phyloP scores from a whole-genome alignment of 306 rosid species.

The Chamaecrista fasciculata region DNA sequence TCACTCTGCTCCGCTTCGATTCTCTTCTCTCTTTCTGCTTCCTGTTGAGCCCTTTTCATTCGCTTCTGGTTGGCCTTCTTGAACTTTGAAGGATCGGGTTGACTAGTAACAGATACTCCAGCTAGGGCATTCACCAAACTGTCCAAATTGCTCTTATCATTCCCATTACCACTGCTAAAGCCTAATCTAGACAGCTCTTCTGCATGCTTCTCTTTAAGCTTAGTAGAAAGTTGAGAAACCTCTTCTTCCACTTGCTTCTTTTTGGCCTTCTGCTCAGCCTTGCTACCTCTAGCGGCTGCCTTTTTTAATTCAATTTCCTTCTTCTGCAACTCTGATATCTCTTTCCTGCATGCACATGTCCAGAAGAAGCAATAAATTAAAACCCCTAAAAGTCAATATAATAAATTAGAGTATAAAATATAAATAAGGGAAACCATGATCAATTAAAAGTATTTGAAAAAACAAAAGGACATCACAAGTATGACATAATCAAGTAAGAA shows the following conservation, averaged over 20 bases:
- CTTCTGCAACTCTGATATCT: conserved; percentile 70
- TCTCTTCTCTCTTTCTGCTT: conserved; percentile 88
- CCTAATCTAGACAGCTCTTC: conserved; percentile 73
- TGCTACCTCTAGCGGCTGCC: conserved; percentile 91
- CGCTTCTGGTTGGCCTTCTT: conserved; percentile 74
- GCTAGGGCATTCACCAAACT: conserved; percentile 83
- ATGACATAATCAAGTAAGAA: neutral
- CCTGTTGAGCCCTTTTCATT: conserved; percentile 73
- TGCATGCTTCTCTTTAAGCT: conserved; percentile 69
- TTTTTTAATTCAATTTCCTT: conserved; percentile 79
- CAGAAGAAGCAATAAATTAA: conserved; percentile 1
- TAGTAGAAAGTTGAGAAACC: conserved; percentile 65
- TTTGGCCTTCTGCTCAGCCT: conserved; percentile 89
- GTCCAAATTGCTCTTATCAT: conserved; percentile 62
- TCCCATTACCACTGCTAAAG: conserved; percentile 49
- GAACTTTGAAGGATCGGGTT: conserved; percentile 57
- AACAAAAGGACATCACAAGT: neutral
- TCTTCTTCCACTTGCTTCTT: conserved; percentile 97
- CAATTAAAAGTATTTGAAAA: neutral
- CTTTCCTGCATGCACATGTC: conserved; percentile 59
- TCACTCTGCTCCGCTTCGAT: conserved; percentile 80
- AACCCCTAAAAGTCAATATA: conserved; percentile 5
- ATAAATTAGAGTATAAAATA: neutral
- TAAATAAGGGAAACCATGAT: neutral
- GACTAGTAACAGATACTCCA: conserved; percentile 66